Percentiles rank a stretch among this genome's conserved stretches.
Evolutionary conservation across 2,329 filamentous ascomycete species (phyloP).

Genomic region (Grosmannia serpens): DNA sequence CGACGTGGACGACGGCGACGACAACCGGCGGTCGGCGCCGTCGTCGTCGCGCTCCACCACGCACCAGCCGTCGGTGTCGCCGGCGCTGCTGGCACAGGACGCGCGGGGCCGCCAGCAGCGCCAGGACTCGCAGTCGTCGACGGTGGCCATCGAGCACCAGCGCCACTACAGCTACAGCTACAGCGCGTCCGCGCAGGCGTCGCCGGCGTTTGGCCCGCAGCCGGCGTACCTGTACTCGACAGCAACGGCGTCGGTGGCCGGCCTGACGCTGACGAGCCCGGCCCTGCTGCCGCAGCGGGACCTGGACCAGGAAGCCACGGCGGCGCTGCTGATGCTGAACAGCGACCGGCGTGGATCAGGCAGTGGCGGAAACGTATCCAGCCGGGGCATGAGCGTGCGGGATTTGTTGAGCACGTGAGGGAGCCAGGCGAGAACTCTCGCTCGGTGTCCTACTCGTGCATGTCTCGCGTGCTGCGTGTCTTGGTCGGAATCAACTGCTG

Average conservation of each 20-base stretch:
- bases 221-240: slow-evolving; percentile 28
- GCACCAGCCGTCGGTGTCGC: slow-evolving; percentile 27
- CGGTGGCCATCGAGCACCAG: slow-evolving; percentile 35
- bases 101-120: slow-evolving; percentile 18
- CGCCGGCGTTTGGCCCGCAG: slow-evolving; percentile 44
- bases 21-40: not conserved
- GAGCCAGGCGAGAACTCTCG: not conserved
- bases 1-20: not conserved
- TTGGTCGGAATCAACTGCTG: too few relatives aligned
- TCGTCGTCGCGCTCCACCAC: not conserved
- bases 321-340: slow-evolving; percentile 80
- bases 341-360: slow-evolving; percentile 50
- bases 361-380: slow-evolving; percentile 11
- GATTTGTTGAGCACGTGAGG: slow-evolving; percentile 42
- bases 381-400: slow-evolving; percentile 40
- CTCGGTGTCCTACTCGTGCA: too few relatives aligned
- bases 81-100: slow-evolving; percentile 36
- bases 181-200: slow-evolving; percentile 35
- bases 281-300: slow-evolving; percentile 44
- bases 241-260: slow-evolving; percentile 23
- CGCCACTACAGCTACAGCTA: slow-evolving; percentile 40
- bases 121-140: slow-evolving; percentile 43
- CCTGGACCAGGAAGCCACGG: slow-evolving; percentile 67
- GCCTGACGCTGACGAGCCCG: slow-evolving; percentile 47
- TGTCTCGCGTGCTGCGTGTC: too few relatives aligned